A percentile compares a stretch with the other conserved stretches of the same genome.
phyloP scores from a whole-genome alignment of 2,329 filamentous ascomycete species.

The Aspergillus persii region DNA sequence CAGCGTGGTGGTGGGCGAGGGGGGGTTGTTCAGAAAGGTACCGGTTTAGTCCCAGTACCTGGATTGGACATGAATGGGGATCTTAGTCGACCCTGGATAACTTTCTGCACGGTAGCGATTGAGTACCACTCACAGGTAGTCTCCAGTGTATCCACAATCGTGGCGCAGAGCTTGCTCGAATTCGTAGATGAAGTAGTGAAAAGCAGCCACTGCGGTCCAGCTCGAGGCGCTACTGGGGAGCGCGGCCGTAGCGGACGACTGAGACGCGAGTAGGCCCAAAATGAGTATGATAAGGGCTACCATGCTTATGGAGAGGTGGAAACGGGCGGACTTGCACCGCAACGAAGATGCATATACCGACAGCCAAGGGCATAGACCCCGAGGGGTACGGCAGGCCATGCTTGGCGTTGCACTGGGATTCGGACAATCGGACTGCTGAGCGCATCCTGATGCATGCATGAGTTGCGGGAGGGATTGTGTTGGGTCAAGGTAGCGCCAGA shows the following conservation, averaged over 20 bases:
- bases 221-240: slow-evolving; percentile 3
- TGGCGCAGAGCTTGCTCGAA: slow-evolving; percentile 34
- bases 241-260: background rate
- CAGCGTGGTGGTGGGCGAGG: slow-evolving; percentile 46
- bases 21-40: slow-evolving; percentile 45
- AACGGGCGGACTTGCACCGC: background rate
- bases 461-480: no score
- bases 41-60: slow-evolving; percentile 52
- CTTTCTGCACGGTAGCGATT: background rate
- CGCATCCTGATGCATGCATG: no score
- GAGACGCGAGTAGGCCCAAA: slow-evolving; percentile 11
- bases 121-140: slow-evolving; percentile 23
- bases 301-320: slow-evolving; percentile 7
- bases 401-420: no score
- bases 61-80: background rate
- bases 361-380: background rate
- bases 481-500: no score
- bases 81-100: background rate
- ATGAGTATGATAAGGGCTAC: slow-evolving; percentile 15
- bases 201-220: slow-evolving; percentile 9
- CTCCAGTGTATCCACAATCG: slow-evolving; percentile 41
- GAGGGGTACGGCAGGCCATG: no score
- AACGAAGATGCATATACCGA: background rate
- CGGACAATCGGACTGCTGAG: no score
- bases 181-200: slow-evolving; percentile 29